These are phyloP conservation scores for Xylaria castorea DNA, from an alignment of 495 filamentous ascomycete species.

Conservation along the genomic window DNA sequence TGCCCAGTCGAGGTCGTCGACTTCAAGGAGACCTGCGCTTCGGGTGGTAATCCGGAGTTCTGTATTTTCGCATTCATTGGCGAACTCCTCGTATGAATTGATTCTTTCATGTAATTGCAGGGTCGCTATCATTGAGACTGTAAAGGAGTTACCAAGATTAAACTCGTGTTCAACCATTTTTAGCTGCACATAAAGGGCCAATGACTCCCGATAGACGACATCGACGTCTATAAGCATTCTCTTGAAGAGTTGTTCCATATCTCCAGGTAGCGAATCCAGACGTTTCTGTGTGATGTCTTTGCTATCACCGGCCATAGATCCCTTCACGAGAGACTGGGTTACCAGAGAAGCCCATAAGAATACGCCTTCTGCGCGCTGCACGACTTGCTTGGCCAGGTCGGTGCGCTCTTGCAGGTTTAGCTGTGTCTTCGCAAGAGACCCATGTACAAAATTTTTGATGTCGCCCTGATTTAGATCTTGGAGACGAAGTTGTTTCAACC, in stretches of 20 bases:
- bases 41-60: neutral
- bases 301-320: neutral
- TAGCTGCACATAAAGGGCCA: slow-evolving; percentile 8
- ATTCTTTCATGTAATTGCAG: neutral
- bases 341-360: slow-evolving; percentile 17
- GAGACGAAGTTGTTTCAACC: slow-evolving; percentile 13
- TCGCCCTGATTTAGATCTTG: slow-evolving; percentile 10
- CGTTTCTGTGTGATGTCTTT: neutral
- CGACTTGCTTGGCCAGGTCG: neutral
- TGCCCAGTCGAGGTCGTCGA: neutral
- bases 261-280: neutral
- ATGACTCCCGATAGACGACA: slow-evolving; percentile 1
- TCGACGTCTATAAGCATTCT: slow-evolving; percentile 1
- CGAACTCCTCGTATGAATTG: neutral
- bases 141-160: neutral
- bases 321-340: slow-evolving; percentile 5
- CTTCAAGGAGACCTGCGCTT: slow-evolving; percentile 20
- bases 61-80: neutral
- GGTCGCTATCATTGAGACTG: neutral
- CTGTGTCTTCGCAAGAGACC: neutral
- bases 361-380: neutral
- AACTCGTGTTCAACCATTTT: neutral
- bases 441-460: neutral
- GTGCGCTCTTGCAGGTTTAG: neutral
- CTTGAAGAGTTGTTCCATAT: slow-evolving; percentile 8